These are phyloP conservation scores for Saraca asoca DNA, from an alignment of 331 rosid genomes.

Conservation along the genomic window DNA sequence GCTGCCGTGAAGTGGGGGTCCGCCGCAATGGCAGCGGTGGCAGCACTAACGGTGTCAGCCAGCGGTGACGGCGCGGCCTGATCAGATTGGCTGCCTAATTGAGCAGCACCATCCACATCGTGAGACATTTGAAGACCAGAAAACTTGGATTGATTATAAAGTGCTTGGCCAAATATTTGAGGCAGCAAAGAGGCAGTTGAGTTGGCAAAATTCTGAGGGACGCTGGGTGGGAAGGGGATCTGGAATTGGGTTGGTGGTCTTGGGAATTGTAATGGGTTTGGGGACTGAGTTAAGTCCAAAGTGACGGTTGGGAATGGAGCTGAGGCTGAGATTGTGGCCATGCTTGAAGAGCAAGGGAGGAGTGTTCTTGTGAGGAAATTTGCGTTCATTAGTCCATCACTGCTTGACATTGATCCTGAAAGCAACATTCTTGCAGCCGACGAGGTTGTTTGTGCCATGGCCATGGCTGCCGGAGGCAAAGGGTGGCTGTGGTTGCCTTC, in stretches of 20 bases:
- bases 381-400: slow-evolving; percentile 63
- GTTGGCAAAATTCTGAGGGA: slow-evolving; percentile 26
- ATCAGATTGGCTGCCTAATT: slow-evolving; percentile 32
- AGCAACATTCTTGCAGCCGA: slow-evolving; percentile 81
- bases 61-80: slow-evolving; percentile 32
- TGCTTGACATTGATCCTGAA: slow-evolving; percentile 83
- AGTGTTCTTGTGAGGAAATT: slow-evolving; percentile 69
- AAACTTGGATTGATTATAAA: slow-evolving; percentile 61
- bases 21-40: slow-evolving; percentile 58
- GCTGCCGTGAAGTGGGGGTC: slow-evolving; percentile 71
- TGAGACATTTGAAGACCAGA: slow-evolving; percentile 59
- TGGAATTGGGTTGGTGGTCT: slow-evolving; percentile 45
- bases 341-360: slow-evolving; percentile 69
- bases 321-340: slow-evolving; percentile 85
- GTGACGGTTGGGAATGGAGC: slow-evolving; percentile 91
- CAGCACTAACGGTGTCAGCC: slow-evolving; percentile 54
- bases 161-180: slow-evolving; percentile 56
- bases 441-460: slow-evolving; percentile 85
- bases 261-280: slow-evolving; percentile 58
- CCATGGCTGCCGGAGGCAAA: slow-evolving; percentile 84
- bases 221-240: slow-evolving; percentile 34
- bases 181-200: slow-evolving; percentile 49
- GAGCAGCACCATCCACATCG: slow-evolving; percentile 27
- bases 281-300: slow-evolving; percentile 70
- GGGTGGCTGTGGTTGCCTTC: slow-evolving; percentile 96